Base-by-base conservation (phyloP, 2,329 filamentous ascomycete genomes). In the Ophiocordyceps camponoti-rufipedis region DNA sequence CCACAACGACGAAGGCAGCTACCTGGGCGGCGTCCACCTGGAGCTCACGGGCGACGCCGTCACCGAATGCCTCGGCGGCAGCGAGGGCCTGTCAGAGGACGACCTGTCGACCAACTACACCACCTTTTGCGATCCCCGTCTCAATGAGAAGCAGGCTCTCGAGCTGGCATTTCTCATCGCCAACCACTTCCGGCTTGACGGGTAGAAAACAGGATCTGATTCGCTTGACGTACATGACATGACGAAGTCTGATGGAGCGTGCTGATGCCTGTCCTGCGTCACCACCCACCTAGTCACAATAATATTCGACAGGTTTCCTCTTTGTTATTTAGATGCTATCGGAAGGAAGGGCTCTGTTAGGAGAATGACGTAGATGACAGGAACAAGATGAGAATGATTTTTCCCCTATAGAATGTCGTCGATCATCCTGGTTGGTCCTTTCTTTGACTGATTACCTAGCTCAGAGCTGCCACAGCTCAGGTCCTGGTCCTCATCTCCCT, bases 131-230 rank as follows among this genome's bases (percentile, higher is more conserved):
- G 91, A 98, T 61, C 91, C 91, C 5, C 69, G 91, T 23, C 67
- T 98, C 53, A 98, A 98, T 58, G 91, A 96, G 72, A 95, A 96
- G 67, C 91, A 98, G 68, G 88, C 91, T 1, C 71, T 98, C 13
- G 91, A 98, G 68, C 64, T 96, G 60, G 88, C 91, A 0, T 98
- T 98, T 62, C 64, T 96, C 56, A 81, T 98, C 43, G 91, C 91
- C 0, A 86, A 86, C 5, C 84, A 88, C 56, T 91, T 70, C 51
- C 41, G n/a, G 43, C 35, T 18, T 48, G 43, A 43, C 13, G 31
- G 16, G 23, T 5, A 39, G 9, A 19, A 16, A 39, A 5, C 2
- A n/a, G 4, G 29, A 9, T 31, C 12, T 4, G 29, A 12, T 31
- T 31, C 12, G 4, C 29, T 4, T 9, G 29, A 10, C 29, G 8